Conservation (phyloP, 495 filamentous ascomycete genomes). For the Hypoxylon intermedium region DNA sequence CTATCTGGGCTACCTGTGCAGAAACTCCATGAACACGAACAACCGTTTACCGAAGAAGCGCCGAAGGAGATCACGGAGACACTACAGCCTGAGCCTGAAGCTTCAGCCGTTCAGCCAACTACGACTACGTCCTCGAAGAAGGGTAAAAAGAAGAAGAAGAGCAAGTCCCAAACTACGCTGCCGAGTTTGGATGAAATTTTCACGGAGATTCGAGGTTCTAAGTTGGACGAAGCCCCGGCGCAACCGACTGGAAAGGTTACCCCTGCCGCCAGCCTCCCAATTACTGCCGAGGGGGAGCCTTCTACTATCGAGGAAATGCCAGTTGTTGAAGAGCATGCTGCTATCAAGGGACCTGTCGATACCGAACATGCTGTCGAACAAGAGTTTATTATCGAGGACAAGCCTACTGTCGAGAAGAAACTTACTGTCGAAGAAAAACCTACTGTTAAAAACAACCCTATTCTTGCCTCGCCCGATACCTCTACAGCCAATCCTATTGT, state of each 20-base stretch:
- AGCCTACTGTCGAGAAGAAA: background rate
- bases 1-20: background rate
- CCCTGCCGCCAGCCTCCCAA: background rate
- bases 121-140: constrained; percentile 34
- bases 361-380: too few relatives aligned
- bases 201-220: background rate
- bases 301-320: background rate
- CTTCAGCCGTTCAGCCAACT: constrained; percentile 16
- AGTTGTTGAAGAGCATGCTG: background rate
- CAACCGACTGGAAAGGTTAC: background rate
- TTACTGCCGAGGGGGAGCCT: background rate
- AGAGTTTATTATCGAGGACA: background rate
- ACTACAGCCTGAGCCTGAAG: constrained; percentile 17
- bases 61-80: background rate
- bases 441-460: background rate
- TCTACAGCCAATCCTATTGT: constrained; percentile 9
- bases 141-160: constrained; percentile 39
- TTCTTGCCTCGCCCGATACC: background rate
- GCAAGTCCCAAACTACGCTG: constrained; percentile 18
- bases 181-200: constrained; percentile 1
- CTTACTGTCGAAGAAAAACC: background rate
- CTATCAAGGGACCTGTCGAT: background rate
- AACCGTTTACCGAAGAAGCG: constrained; percentile 1
- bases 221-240: background rate
- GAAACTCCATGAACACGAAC: background rate